Base-by-base conservation (phyloP, 768 basidiomycete genomes). In the Agrocybe chaxingu region DNA sequence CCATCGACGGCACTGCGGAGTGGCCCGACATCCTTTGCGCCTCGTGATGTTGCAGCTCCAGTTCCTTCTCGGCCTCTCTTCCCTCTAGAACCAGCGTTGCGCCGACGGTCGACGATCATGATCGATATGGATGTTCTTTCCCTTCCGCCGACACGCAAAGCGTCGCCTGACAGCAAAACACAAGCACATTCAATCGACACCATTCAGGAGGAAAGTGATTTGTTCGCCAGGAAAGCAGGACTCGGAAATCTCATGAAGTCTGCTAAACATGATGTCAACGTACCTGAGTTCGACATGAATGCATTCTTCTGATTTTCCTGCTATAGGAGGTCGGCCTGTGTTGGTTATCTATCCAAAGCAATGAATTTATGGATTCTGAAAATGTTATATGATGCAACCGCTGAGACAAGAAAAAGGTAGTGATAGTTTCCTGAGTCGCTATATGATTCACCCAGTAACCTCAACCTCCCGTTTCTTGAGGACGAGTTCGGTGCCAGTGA, bases 51-150 rank as follows among this genome's bases (percentile, higher is more conserved):
- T 34, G 44, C 41, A 6, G 37, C 58, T 36, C 50, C 56, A 13
- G 45, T 29, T 8, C 51, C 60, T 12, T 55, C 50, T 8, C 71
- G 71, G 19, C 69, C 72, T 5, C 63, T 71, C 50, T 80, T 81
- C 56, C 65, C 77, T 6, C 61, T 80, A 10, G 78, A 78, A 47
- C 77, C 79, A 10, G 73, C 76, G 18, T 59, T 80, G 53, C 80
- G 82, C 40, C 81, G 85, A 35, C 73, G 78, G 42, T 79, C 88
- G 3, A 88, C 87, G 5, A 89, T 96, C 56, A 61, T 92, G 58
- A 95, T 96, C 57, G 93, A 97, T 67, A 93, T 97, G 80, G 89
- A 92, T 52, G 75, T 92, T 16, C 68, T 76, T 11, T 79, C 85
- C 4, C 66, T 76, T 6, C 80, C 85, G 16, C 74, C 82, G 1